A percentile compares a stretch with the other conserved stretches of the same genome.
phyloP scores from a whole-genome alignment of 495 filamentous ascomycete genomes.

The Sabuloglossum arenarium region DNA sequence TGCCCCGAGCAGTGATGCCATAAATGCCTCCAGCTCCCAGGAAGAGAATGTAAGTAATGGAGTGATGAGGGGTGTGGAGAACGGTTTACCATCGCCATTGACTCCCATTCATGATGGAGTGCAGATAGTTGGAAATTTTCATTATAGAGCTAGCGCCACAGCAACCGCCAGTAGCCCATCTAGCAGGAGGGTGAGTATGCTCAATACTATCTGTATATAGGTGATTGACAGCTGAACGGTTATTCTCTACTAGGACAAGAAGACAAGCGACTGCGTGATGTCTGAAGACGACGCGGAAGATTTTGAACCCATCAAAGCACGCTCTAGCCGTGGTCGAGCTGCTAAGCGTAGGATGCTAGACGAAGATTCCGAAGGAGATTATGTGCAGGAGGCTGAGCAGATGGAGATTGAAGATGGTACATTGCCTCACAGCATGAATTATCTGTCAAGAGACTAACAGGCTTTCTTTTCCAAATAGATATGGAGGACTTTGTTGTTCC shows the following conservation, averaged over 20 bases:
- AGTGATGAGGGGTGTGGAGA: conserved; percentile 24
- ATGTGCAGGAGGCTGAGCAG: not conserved
- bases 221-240: not conserved
- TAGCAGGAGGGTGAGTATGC: not conserved
- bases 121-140: not conserved
- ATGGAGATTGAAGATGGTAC: conserved; percentile 25
- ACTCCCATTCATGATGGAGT: conserved; percentile 14
- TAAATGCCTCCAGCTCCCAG: conserved; percentile 34
- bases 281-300: conserved; percentile 31
- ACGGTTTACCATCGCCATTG: conserved; percentile 17
- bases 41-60: conserved; percentile 14
- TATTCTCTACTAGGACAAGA: conserved; percentile 19
- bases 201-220: not conserved
- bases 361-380: conserved; percentile 1
- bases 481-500: conserved; percentile 70
- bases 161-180: not conserved
- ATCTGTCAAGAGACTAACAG: not conserved
- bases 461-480: conserved; percentile 21
- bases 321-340: not conserved
- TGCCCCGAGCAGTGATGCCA: conserved; percentile 59
- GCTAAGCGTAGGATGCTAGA: not conserved
- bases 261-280: conserved; percentile 43
- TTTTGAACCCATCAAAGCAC: conserved; percentile 3
- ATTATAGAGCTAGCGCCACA: not conserved
- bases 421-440: not conserved